Evolutionary conservation across 108 stramenopile genomes (phyloP), one percentile per base, ranked within the genome.

Genomic region (Poteriospumella lacustris): DNA sequence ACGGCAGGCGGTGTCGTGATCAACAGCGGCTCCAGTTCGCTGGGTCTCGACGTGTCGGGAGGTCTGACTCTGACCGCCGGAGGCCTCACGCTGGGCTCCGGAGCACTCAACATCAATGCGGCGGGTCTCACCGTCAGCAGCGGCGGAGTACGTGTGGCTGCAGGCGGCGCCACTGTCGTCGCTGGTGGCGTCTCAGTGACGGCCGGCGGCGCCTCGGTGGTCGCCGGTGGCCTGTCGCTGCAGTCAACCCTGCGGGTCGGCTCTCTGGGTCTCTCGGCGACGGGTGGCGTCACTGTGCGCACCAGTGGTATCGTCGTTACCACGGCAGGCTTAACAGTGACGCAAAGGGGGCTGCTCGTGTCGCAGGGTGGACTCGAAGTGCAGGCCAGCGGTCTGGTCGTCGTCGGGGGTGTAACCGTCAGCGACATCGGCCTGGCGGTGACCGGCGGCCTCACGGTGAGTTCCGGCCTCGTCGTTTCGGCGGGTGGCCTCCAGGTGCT

Each of bases 141-240:
- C 12, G 33, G 12, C 31, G 5, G 5, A 5, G 70, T 24, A 52
- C 5, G 26, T 42, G 12, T 5, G 9, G 24, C 31, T 5, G 42
- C 70, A 9, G 70, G 70, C 33, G 70, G 70, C 28, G 3, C 36
- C 26, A 73, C n/a, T 42, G 24, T 73, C 28, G 33, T 73, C 28
- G 36, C 12, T 73, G 70, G 12, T 5, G 70, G 70, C 9, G 5
- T 44, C 26, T 33, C 70, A 33, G 36, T 73, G 26, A 5, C 42
- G 26, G 42, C 12, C 28, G 42, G 41, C 28, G 70, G 70, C 43
- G 41, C 31, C 36, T 24, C 31, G 38, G 47, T 73, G n/a, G n/a
- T n/a, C 3, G 5, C 40, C 3, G 70, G 47, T 28, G 70, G 70
- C 5, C 9, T 73, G 19, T 33, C 44, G 3, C 31, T 73, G 15